phyloP scores from a whole-genome alignment of 148 eudicot genomes.

The Pharnaceum exiguum region DNA sequence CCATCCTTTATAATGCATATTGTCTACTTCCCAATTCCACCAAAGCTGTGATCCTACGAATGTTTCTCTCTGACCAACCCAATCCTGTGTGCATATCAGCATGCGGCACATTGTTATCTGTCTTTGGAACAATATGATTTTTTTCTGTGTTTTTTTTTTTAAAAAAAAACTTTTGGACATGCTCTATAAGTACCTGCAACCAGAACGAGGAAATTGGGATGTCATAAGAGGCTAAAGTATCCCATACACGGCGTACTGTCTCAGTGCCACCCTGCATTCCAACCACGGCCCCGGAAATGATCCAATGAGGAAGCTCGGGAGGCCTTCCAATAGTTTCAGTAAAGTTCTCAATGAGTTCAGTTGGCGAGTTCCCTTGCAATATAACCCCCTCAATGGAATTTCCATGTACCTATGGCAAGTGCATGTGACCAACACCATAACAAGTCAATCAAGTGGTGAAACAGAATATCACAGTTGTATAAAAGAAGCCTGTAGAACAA shows the following conservation, averaged over 20 bases:
- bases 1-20: slow-evolving; percentile 72
- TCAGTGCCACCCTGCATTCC: slow-evolving; percentile 99
- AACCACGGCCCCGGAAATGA: slow-evolving; percentile 87
- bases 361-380: slow-evolving; percentile 75
- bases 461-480: too few species aligned
- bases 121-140: neutral
- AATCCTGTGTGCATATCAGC: slow-evolving; percentile 45
- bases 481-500: neutral
- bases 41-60: slow-evolving; percentile 92
- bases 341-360: slow-evolving; percentile 71
- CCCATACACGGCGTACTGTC: slow-evolving; percentile 61
- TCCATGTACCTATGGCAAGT: slow-evolving; percentile 61
- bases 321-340: slow-evolving; percentile 92
- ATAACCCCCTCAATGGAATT: slow-evolving; percentile 65
- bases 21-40: slow-evolving; percentile 99
- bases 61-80: slow-evolving; percentile 97
- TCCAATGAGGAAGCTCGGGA: slow-evolving; percentile 92
- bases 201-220: slow-evolving; percentile 94
- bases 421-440: too few species aligned
- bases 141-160: neutral
- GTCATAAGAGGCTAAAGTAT: slow-evolving; percentile 41
- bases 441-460: too few species aligned
- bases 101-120: neutral
- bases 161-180: too few species aligned
- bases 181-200: slow-evolving; percentile 81